These are phyloP conservation scores for Scutellaria galericulata DNA, from an alignment of 257 asterid species.

Conservation along the genomic window DNA sequence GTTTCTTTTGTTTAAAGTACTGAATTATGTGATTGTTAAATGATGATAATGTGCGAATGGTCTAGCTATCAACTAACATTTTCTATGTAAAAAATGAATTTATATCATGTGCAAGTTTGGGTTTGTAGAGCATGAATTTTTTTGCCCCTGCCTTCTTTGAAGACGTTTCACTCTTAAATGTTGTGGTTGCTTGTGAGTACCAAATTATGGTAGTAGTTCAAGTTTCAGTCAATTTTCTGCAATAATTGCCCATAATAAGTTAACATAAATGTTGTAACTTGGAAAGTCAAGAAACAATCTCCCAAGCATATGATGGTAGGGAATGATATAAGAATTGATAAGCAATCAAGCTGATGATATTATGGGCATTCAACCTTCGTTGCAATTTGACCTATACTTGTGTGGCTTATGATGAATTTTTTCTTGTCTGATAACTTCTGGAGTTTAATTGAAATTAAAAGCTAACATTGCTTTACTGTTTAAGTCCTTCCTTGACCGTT, in stretches of 20 bases:
- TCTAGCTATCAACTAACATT: too few relatives aligned
- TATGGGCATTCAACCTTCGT: not conserved
- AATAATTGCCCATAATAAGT: not conserved
- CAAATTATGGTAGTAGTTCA: too few relatives aligned
- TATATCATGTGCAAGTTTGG: too few relatives aligned
- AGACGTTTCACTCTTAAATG: not conserved
- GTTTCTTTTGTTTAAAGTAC: too few relatives aligned
- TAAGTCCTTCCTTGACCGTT: not conserved
- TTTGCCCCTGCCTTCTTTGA: too few relatives aligned
- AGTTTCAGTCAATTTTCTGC: not conserved
- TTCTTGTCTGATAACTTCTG: not conserved
- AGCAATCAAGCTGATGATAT: not conserved
- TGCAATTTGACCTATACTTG: not conserved
- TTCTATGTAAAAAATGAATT: too few relatives aligned
- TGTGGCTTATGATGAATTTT: conserved; percentile 9
- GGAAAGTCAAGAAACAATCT: not conserved
- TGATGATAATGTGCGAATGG: too few relatives aligned
- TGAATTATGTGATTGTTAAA: too few relatives aligned
- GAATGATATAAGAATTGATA: conserved; percentile 9
- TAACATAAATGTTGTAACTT: not conserved
- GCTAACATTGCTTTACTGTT: not conserved
- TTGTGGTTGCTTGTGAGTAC: not conserved
- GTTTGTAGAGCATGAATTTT: too few relatives aligned
- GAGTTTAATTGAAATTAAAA: not conserved
- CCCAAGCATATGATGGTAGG: not conserved